These are phyloP conservation scores for Wickerhamiella vanderwaltii DNA, from an alignment of 805 yeast genomes.

Conservation along the genomic window DNA sequence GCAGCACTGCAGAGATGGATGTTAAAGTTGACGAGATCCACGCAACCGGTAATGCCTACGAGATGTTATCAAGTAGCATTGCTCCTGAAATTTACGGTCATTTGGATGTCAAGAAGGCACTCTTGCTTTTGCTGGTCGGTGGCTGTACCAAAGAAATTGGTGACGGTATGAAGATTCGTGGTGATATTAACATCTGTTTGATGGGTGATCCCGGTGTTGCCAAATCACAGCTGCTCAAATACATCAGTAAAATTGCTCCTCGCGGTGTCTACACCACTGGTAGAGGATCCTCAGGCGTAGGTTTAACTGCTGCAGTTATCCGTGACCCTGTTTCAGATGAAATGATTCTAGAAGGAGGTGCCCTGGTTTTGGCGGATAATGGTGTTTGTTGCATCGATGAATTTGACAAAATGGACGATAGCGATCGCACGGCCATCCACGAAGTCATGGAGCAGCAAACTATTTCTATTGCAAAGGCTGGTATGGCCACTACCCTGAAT, in stretches of 20 bases:
- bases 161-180: slow-evolving; percentile 95
- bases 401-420: slow-evolving; percentile 97
- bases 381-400: slow-evolving; percentile 99
- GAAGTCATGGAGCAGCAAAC: slow-evolving; percentile 99
- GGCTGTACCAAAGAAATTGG: slow-evolving; percentile 92
- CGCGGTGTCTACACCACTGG: slow-evolving; percentile 97
- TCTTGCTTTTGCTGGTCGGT: slow-evolving; percentile 73
- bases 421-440: slow-evolving; percentile 93
- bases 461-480: slow-evolving; percentile 93
- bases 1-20: slow-evolving; percentile 37
- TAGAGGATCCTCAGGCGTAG: slow-evolving; percentile 97
- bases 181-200: slow-evolving; percentile 86
- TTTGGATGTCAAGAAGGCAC: slow-evolving; percentile 81
- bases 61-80: slow-evolving; percentile 69
- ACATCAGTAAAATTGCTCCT: slow-evolving; percentile 86
- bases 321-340: slow-evolving; percentile 98
- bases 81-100: slow-evolving; percentile 98
- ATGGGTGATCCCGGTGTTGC: slow-evolving; percentile 99
- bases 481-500: slow-evolving; percentile 88
- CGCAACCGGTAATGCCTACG: slow-evolving; percentile 58
- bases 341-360: slow-evolving; percentile 97
- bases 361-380: slow-evolving; percentile 89
- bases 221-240: slow-evolving; percentile 86
- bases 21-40: slow-evolving; percentile 43
- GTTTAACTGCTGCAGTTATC: slow-evolving; percentile 98